phyloP scores from a whole-genome alignment of 148 eudicot genomes.

The Hydrangea macrophylla region DNA sequence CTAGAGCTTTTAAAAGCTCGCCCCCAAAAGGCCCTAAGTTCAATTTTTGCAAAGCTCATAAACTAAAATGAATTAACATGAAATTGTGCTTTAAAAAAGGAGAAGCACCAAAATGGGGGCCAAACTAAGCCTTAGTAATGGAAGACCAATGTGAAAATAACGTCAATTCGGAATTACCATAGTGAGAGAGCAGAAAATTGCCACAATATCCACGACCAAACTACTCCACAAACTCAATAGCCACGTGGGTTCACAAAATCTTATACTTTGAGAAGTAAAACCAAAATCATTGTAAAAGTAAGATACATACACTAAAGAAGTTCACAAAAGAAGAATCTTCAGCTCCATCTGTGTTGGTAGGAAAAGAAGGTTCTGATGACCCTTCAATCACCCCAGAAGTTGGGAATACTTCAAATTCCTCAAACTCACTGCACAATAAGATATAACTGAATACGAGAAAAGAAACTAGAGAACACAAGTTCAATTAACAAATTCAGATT shows the following conservation, averaged over 20 bases:
- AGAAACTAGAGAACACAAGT: neutral
- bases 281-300: neutral
- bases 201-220: neutral
- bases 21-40: too few relatives aligned
- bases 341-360: conserved; percentile 30
- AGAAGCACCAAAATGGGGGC: too few relatives aligned
- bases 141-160: too few relatives aligned
- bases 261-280: neutral
- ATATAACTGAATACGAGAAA: conserved; percentile 1
- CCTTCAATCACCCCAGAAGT: conserved; percentile 51
- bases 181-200: conserved; percentile 1
- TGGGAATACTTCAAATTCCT: conserved; percentile 65
- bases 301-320: conserved; percentile 53
- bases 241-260: neutral
- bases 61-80: too few relatives aligned
- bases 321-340: conserved; percentile 52
- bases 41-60: too few relatives aligned
- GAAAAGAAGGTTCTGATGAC: conserved; percentile 48
- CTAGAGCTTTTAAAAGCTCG: too few relatives aligned
- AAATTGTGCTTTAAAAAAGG: too few relatives aligned
- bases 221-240: neutral
- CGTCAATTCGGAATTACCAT: too few relatives aligned
- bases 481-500: neutral
- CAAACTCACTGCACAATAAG: conserved; percentile 52
- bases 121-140: too few relatives aligned